phyloP scores from a whole-genome alignment of 345 rosid genomes.

The Linum usitatissimum region DNA sequence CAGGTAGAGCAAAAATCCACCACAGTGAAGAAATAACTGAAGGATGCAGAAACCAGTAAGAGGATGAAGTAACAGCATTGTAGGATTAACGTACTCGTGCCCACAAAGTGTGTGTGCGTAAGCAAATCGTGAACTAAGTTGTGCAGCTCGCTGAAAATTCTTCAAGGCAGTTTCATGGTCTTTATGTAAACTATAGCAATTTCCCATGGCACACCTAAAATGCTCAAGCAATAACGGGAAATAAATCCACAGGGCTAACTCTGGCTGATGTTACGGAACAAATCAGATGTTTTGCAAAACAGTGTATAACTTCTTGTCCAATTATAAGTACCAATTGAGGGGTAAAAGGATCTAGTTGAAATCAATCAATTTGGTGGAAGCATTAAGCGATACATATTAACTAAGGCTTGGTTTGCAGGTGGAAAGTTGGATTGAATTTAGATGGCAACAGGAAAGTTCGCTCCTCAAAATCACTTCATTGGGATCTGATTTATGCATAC shows the following conservation, averaged over 20 bases:
- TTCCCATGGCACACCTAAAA: slow-evolving; percentile 97
- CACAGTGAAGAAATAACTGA: neutral
- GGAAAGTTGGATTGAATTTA: no score
- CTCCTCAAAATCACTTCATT: no score
- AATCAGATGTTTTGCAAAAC: no score
- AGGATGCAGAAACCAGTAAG: neutral
- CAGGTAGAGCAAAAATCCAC: slow-evolving; percentile 6
- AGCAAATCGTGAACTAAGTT: slow-evolving; percentile 77
- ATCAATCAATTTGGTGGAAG: no score
- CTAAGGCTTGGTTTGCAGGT: no score
- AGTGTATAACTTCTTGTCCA: no score
- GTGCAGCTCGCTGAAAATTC: slow-evolving; percentile 87
- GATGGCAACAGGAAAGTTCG: no score
- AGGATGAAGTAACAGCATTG: neutral
- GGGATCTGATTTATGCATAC: no score
- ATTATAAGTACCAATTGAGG: no score
- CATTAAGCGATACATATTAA: no score
- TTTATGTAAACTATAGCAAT: slow-evolving; percentile 93
- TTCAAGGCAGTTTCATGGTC: slow-evolving; percentile 96
- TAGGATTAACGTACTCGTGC: slow-evolving; percentile 62
- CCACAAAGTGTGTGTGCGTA: slow-evolving; percentile 94
- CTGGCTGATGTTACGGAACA: no score
- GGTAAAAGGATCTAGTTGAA: no score
- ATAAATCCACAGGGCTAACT: neutral
- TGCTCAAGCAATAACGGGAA: slow-evolving; percentile 9